Percentiles rank a stretch among this genome's conserved stretches.
phyloP scores from a whole-genome alignment of 2,329 filamentous ascomycete species.

The Fusarium guadeloupense region DNA sequence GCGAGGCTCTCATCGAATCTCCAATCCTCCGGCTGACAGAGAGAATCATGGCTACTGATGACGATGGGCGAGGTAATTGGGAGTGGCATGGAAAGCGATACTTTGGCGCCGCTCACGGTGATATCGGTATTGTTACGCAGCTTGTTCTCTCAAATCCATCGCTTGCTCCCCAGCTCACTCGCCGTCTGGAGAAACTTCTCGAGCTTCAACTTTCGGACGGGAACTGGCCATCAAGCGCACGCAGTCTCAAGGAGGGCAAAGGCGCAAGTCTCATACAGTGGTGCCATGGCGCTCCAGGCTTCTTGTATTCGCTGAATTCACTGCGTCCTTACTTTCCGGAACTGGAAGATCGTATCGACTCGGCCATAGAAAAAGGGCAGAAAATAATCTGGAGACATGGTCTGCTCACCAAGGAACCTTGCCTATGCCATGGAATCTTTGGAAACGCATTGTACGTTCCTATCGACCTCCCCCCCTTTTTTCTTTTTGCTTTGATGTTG shows the following conservation, averaged over 20 bases:
- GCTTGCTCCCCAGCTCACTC: constrained; percentile 63
- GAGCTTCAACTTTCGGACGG: constrained; percentile 68
- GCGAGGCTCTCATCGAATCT: constrained; percentile 59
- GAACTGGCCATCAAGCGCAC: constrained; percentile 69
- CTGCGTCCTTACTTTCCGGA: constrained; percentile 65
- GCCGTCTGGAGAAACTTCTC: constrained; percentile 63
- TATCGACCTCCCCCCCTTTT: constrained; percentile 50
- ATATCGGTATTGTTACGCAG: constrained; percentile 76
- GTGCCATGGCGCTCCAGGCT: constrained; percentile 73
- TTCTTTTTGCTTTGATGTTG: constrained; percentile 45
- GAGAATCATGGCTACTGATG: constrained; percentile 63
- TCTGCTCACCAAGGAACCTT: constrained; percentile 70
- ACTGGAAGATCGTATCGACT: constrained; percentile 62
- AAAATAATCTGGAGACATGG: constrained; percentile 66
- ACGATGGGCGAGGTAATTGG: constrained; percentile 61
- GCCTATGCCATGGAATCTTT: constrained; percentile 71
- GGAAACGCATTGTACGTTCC: constrained; percentile 68
- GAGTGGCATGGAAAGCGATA: constrained; percentile 70
- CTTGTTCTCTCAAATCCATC: constrained; percentile 66
- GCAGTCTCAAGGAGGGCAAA: constrained; percentile 51
- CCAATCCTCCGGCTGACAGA: constrained; percentile 66
- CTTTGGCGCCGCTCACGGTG: constrained; percentile 73
- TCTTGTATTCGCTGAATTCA: constrained; percentile 66
- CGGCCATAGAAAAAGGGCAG: constrained; percentile 60
- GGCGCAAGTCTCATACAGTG: constrained; percentile 66